phyloP scores from a whole-genome alignment of 1,284 basidiomycete genomes.

The Cutaneotrichosporon sp. region DNA sequence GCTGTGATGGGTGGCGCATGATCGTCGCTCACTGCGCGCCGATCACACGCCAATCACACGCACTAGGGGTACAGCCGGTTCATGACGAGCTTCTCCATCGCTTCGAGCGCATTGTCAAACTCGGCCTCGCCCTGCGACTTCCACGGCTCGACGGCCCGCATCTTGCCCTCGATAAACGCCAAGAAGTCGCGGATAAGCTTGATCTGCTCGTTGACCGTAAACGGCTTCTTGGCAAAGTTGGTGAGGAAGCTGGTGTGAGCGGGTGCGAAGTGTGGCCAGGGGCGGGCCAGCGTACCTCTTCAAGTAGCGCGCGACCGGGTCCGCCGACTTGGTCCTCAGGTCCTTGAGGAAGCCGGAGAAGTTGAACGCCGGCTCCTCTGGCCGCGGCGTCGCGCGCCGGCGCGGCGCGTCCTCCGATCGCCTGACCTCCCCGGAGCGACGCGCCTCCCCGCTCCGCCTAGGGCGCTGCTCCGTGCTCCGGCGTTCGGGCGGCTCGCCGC shows the following conservation, averaged over 20 bases:
- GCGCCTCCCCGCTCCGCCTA: neutral
- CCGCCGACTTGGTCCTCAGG: slow-evolving; percentile 78
- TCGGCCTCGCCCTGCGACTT: slow-evolving; percentile 71
- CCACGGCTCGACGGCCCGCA: slow-evolving; percentile 83
- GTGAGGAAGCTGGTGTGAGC: slow-evolving; percentile 69
- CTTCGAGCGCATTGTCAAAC: slow-evolving; percentile 96
- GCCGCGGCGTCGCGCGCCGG: neutral
- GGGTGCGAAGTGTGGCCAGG: slow-evolving; percentile 28
- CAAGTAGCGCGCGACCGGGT: slow-evolving; percentile 86
- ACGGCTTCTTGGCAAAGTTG: slow-evolving; percentile 85
- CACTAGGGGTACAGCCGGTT: slow-evolving; percentile 93
- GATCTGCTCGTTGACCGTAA: slow-evolving; percentile 85
- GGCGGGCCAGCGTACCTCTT: slow-evolving; percentile 64
- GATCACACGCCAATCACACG: slow-evolving; percentile 39
- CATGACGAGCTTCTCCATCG: slow-evolving; percentile 99
- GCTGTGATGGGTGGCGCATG: neutral
- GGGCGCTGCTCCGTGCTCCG: neutral
- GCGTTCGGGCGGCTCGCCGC: neutral
- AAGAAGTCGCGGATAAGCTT: slow-evolving; percentile 93
- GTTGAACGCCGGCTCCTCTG: slow-evolving; percentile 47
- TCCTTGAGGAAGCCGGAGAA: slow-evolving; percentile 75
- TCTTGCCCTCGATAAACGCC: slow-evolving; percentile 81
- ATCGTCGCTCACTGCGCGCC: too few species aligned
- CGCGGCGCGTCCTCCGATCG: neutral
- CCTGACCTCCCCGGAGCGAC: neutral